phyloP scores from a whole-genome alignment of 305 asterid species.

The Galium porrigens region DNA sequence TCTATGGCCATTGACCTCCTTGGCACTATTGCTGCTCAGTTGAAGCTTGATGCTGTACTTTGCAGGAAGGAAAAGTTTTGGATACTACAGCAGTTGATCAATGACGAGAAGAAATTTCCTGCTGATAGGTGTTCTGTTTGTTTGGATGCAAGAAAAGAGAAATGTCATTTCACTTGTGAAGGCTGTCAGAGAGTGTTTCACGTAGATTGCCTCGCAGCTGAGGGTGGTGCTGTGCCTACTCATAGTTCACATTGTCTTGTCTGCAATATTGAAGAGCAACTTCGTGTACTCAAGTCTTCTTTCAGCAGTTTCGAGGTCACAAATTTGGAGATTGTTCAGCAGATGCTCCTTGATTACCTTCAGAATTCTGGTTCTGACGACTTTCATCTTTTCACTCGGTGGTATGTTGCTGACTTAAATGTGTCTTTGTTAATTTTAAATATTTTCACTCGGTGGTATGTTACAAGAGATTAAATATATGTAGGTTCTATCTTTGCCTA shows the following conservation, averaged over 20 bases:
- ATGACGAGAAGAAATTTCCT: conserved; percentile 31
- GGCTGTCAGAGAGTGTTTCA: conserved; percentile 74
- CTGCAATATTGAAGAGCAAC: conserved; percentile 71
- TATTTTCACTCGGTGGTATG: not conserved
- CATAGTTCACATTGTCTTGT: conserved; percentile 47
- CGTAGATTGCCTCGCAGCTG: conserved; percentile 66
- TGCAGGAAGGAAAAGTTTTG: conserved; percentile 69
- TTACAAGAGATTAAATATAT: conserved; percentile 17
- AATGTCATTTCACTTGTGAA: conserved; percentile 45
- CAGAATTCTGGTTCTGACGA: conserved; percentile 70
- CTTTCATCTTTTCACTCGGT: conserved; percentile 60
- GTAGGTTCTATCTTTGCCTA: conserved; percentile 96
- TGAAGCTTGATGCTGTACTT: conserved; percentile 73
- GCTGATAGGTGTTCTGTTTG: conserved; percentile 64
- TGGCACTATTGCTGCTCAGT: conserved; percentile 89
- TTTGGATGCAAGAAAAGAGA: conserved; percentile 42
- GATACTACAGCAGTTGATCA: conserved; percentile 56
- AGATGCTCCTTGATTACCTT: conserved; percentile 80
- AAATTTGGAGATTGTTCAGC: conserved; percentile 75
- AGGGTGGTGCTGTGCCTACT: conserved; percentile 48
- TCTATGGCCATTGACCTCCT: conserved; percentile 97
- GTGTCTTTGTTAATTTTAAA: conserved; percentile 17
- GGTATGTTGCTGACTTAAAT: conserved; percentile 40
- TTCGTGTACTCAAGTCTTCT: conserved; percentile 53
- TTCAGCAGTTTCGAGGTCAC: conserved; percentile 28